These are phyloP conservation scores for Fraxinus dipetala DNA, from an alignment of 305 asterid genomes.

Conservation along the genomic window DNA sequence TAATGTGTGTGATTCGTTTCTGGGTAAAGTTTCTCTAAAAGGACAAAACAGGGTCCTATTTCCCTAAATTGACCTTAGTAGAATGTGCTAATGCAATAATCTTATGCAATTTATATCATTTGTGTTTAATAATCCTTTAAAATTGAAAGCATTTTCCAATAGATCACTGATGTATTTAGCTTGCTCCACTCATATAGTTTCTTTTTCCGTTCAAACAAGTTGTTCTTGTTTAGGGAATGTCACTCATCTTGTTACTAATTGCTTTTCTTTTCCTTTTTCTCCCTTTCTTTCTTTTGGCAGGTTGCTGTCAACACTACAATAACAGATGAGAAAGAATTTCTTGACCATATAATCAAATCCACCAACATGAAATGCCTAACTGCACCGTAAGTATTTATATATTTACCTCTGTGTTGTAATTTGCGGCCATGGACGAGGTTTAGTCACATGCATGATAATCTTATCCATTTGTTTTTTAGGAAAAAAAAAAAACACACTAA, in stretches of 20 bases:
- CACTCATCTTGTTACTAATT: neutral
- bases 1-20: neutral
- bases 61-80: neutral
- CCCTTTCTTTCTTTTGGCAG: constrained; percentile 21
- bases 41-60: neutral
- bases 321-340: constrained; percentile 82
- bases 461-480: neutral
- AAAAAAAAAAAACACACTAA: too few species aligned
- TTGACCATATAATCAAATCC: constrained; percentile 81
- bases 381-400: constrained; percentile 56
- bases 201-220: neutral
- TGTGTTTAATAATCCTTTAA: neutral
- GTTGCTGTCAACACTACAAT: constrained; percentile 79
- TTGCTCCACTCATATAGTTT: neutral
- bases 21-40: neutral
- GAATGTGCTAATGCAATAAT: neutral
- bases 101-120: neutral
- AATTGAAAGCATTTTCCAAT: neutral
- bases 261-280: neutral
- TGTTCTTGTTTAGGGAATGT: neutral
- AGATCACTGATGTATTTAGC: constrained; percentile 7
- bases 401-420: neutral
- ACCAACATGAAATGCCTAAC: constrained; percentile 98
- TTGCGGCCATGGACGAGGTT: constrained; percentile 1
- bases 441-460: neutral